Evolutionary conservation across 2,329 filamentous ascomycete genomes (phyloP).

Genomic region (Geosmithia flava): DNA sequence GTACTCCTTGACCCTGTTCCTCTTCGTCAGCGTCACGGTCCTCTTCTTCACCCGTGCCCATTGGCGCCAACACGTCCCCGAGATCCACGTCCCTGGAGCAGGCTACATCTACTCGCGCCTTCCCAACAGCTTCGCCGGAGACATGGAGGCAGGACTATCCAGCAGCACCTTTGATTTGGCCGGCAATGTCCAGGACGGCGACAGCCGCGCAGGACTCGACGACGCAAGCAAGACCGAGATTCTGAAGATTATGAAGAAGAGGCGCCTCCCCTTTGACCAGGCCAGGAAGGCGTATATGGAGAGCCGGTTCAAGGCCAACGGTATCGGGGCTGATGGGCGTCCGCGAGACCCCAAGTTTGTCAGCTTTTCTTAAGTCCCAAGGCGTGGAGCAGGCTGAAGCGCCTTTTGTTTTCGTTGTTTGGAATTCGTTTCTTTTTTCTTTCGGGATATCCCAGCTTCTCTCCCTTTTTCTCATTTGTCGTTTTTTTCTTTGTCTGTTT

Average conservation of each 20-base stretch:
- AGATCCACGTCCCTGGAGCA: slow-evolving; percentile 38
- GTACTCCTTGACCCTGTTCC: slow-evolving; percentile 61
- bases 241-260: slow-evolving; percentile 79
- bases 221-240: slow-evolving; percentile 70
- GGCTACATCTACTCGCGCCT: slow-evolving; percentile 66
- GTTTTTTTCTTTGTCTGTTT: neutral
- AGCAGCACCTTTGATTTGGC: slow-evolving; percentile 73
- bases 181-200: slow-evolving; percentile 68
- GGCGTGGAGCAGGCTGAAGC: neutral
- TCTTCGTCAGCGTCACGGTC: slow-evolving; percentile 58
- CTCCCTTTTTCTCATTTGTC: too few relatives aligned
- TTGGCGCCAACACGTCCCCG: slow-evolving; percentile 63
- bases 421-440: neutral
- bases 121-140: slow-evolving; percentile 64
- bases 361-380: slow-evolving; percentile 48
- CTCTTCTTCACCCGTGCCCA: slow-evolving; percentile 69
- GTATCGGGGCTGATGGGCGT: slow-evolving; percentile 76
- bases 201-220: slow-evolving; percentile 71
- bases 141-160: slow-evolving; percentile 79
- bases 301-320: slow-evolving; percentile 72
- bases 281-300: slow-evolving; percentile 79
- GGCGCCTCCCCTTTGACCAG: slow-evolving; percentile 77
- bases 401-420: neutral
- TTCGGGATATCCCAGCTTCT: neutral
- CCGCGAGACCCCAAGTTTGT: slow-evolving; percentile 93